phyloP scores from a whole-genome alignment of 2,329 filamentous ascomycete genomes.

The Biscogniauxia mediterranea region DNA sequence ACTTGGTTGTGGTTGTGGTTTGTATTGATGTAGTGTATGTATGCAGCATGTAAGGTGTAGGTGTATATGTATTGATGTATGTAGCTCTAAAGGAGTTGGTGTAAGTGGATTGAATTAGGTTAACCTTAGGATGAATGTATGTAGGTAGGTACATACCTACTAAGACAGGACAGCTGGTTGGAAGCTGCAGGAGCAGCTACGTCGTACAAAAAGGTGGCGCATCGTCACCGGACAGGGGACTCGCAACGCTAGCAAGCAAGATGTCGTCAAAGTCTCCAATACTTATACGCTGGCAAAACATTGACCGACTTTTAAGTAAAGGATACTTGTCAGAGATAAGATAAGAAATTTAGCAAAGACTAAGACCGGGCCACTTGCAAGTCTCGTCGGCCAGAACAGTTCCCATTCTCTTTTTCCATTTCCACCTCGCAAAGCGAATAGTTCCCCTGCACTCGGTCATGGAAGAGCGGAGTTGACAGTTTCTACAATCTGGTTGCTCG shows the following conservation, averaged over 20 bases:
- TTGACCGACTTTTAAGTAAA: constrained; percentile 1
- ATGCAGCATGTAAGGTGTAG: no score
- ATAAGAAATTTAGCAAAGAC: constrained; percentile 21
- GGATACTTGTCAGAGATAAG: constrained; percentile 23
- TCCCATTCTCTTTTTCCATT: constrained; percentile 2
- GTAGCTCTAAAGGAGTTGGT: neutral
- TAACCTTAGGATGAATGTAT: no score
- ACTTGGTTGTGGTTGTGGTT: no score
- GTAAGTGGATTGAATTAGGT: neutral
- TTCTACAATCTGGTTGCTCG: neutral
- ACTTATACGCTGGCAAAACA: constrained; percentile 8
- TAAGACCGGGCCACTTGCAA: neutral
- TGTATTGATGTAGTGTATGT: no score
- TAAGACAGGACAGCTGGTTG: neutral
- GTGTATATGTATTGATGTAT: no score
- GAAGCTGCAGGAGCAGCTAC: neutral
- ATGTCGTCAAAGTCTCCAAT: constrained; percentile 20
- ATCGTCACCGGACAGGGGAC: constrained; percentile 24
- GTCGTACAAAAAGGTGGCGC: constrained; percentile 7
- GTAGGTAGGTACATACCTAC: no score
- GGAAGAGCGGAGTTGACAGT: constrained; percentile 5
- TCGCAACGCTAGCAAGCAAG: constrained; percentile 6
- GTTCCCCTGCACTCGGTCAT: constrained; percentile 4
- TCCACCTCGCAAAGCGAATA: neutral
- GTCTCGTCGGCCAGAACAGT: constrained; percentile 8